Evolutionary conservation across 805 yeast genomes (phyloP), one percentile per base, ranked within the genome.

Genomic region (Monosporozyma siamensis): DNA sequence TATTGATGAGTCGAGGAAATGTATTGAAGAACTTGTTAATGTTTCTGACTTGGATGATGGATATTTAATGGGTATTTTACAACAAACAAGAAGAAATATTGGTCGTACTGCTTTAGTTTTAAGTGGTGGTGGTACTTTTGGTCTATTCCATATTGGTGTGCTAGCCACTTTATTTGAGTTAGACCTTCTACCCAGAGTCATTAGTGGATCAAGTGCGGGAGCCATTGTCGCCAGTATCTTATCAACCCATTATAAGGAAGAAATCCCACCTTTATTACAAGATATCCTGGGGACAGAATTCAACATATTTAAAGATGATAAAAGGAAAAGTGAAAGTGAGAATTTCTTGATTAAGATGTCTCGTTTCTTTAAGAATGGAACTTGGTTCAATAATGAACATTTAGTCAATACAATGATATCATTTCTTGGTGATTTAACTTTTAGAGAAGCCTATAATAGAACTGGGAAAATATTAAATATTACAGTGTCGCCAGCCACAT

Each of bases 141-240:
- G 97, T 0, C 64, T 89, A 40, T 77, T 88, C 46, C 97, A 89
- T 50, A 82, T 87, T 45, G 98, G 98, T 1, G 95, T 90, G 0
- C 65, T 89, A 38, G 77, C 84, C 6, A 83, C 90, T 2, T 67
- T 90, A 23, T 63, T 82, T 34, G 90, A 84, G 52, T 70, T 74
- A 42, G 79, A 80, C 41, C 67, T 88, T 21, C 65, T 89, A 22
- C 98, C 98, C 0, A 72, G 84, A 38, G 84, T 90, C 31, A 77
- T 90, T 12, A 82, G 95, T 36, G 98, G 98, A 1, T 82, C 95
- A 12, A 84, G 95, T 15, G 95, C 96, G 0, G 98, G 98, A 14
- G 87, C 95, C 0, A 88, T 90, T 39, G 78, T 90, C 39, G 96
- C 97, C 9, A 75, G 94, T 37, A 76, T 90, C n/a, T 67, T 90